phyloP scores from a whole-genome alignment of 257 asterid species.

The Jaltomata sinuosa region DNA sequence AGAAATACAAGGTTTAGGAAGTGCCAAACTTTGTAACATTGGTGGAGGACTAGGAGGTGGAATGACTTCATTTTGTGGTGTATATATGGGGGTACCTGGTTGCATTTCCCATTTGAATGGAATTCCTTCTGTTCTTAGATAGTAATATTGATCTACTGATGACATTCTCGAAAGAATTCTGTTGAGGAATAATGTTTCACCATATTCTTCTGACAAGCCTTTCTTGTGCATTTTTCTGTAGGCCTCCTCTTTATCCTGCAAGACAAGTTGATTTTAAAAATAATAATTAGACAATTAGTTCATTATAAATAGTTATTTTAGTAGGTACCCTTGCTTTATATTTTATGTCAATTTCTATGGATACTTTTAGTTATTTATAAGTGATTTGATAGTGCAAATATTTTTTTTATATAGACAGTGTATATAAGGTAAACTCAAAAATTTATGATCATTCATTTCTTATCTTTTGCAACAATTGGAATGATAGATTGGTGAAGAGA shows the following conservation, averaged over 20 bases:
- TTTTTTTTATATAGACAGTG: not conserved
- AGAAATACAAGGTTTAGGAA: not conserved
- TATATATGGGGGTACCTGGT: constrained; percentile 23
- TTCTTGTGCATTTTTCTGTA: constrained; percentile 41
- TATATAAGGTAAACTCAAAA: not conserved
- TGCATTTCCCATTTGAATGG: constrained; percentile 36
- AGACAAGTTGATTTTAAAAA: not conserved
- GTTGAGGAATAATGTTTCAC: constrained; percentile 15
- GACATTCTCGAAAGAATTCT: constrained; percentile 35
- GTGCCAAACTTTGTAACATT: constrained; percentile 12
- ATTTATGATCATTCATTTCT: not conserved
- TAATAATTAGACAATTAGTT: no score
- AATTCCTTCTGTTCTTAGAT: constrained; percentile 14
- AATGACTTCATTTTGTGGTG: constrained; percentile 12
- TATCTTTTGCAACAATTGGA: no score
- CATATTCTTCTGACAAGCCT: constrained; percentile 32
- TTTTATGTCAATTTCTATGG: no score
- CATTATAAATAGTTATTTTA: no score
- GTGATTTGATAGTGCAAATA: no score
- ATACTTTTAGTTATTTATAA: no score
- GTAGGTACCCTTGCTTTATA: not conserved
- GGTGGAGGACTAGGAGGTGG: constrained; percentile 37
- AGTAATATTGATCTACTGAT: constrained; percentile 25
- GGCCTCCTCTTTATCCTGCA: constrained; percentile 42
- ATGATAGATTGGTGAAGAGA: no score